Conservation (phyloP, 306 rosid species). For the Castanopsis chinensis region DNA sequence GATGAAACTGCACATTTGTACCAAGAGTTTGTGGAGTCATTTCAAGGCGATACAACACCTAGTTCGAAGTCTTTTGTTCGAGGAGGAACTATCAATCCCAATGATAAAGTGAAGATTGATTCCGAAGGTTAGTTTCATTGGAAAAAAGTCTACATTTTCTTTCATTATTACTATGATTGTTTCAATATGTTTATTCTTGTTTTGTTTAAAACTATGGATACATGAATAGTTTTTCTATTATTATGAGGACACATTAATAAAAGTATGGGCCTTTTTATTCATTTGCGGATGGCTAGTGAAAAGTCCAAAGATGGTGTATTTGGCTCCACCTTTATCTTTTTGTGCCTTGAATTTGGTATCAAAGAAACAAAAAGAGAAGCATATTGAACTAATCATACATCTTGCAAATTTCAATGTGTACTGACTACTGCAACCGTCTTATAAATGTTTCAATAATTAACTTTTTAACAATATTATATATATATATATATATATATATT, state of each 20-base stretch:
- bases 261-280: conserved; percentile 98
- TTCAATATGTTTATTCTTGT: conserved; percentile 40
- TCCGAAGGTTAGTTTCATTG: conserved; percentile 64
- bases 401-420: too few relatives aligned
- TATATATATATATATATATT: too few relatives aligned
- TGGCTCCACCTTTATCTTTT: too few relatives aligned
- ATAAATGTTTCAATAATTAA: too few relatives aligned
- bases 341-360: too few relatives aligned
- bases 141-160: conserved; percentile 20
- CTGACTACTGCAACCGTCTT: too few relatives aligned
- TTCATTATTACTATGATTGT: conserved; percentile 18
- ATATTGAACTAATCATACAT: too few relatives aligned
- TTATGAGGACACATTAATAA: conserved; percentile 79
- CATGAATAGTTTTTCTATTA: conserved; percentile 57
- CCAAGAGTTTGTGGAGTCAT: conserved; percentile 95
- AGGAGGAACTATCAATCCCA: conserved; percentile 91
- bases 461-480: too few relatives aligned
- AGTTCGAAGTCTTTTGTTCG: conserved; percentile 95
- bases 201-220: conserved; percentile 47
- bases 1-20: conserved; percentile 97
- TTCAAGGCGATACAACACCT: conserved; percentile 87
- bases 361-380: too few relatives aligned
- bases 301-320: conserved; percentile 99
- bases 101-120: conserved; percentile 63
- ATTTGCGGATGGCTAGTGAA: conserved; percentile 99